Evolutionary conservation across 2,329 filamentous ascomycete genomes (phyloP).

Genomic region (Aspergillus terreus): DNA sequence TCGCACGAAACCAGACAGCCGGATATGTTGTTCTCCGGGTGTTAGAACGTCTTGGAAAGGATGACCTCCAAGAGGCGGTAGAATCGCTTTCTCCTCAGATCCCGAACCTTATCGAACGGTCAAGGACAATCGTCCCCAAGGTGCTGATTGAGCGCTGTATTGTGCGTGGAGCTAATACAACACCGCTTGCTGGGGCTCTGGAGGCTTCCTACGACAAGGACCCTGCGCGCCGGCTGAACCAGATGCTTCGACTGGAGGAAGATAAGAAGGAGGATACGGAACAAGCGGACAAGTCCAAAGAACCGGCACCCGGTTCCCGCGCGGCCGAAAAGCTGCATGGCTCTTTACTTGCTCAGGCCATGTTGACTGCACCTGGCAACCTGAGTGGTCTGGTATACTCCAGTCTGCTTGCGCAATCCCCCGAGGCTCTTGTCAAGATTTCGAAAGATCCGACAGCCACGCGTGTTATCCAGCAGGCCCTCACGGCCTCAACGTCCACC

Average conservation of each 20-base stretch:
- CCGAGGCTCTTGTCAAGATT: conserved; percentile 59
- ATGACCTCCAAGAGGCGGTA: conserved; percentile 73
- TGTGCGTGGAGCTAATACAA: conserved; percentile 59
- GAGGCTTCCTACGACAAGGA: conserved; percentile 56
- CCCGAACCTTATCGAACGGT: conserved; percentile 67
- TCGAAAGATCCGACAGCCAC: conserved; percentile 60
- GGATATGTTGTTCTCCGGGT: conserved; percentile 82
- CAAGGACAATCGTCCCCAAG: conserved; percentile 74
- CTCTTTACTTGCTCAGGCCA: conserved; percentile 73
- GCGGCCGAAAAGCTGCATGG: conserved; percentile 65
- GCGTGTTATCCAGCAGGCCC: conserved; percentile 61
- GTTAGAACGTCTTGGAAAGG: conserved; percentile 77
- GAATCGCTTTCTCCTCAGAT: conserved; percentile 70
- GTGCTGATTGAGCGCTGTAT: conserved; percentile 78
- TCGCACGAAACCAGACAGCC: conserved; percentile 86
- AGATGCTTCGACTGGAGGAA: conserved; percentile 58
- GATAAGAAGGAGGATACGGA: conserved; percentile 46
- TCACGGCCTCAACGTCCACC: conserved; percentile 53
- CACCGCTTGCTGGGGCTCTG: conserved; percentile 54
- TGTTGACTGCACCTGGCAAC: conserved; percentile 70
- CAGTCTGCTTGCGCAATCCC: conserved; percentile 59
- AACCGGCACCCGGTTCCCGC: conserved; percentile 34
- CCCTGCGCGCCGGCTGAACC: conserved; percentile 50
- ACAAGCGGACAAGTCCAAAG: conserved; percentile 35
- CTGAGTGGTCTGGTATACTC: conserved; percentile 69